These are phyloP conservation scores for Suillus lakei DNA, from an alignment of 768 basidiomycete species.

Conservation along the genomic window DNA sequence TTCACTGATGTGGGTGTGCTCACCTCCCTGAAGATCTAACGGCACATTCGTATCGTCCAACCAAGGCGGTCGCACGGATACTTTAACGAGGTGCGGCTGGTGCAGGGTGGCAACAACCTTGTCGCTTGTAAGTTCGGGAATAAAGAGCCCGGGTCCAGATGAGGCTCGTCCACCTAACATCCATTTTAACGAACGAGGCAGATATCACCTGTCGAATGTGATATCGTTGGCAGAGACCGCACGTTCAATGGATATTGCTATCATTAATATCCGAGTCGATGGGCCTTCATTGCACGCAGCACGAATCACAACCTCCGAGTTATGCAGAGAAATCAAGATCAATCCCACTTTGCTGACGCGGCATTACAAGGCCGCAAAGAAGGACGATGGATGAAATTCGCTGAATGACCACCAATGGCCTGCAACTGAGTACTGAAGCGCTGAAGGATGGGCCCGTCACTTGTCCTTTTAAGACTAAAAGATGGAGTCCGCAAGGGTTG, in stretches of 20 bases:
- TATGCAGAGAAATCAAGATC: neutral
- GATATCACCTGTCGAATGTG: neutral
- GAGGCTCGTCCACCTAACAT: neutral
- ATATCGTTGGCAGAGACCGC: neutral
- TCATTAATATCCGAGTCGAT: no score
- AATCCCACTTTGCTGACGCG: neutral
- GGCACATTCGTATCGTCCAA: neutral
- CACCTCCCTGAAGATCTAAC: neutral
- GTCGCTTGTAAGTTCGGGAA: constrained; percentile 38
- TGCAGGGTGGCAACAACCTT: constrained; percentile 44
- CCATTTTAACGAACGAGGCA: neutral
- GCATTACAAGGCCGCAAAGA: neutral
- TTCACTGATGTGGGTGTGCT: no score
- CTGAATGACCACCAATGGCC: no score
- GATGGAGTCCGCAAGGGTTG: no score
- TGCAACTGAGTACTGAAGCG: no score
- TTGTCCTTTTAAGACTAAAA: no score
- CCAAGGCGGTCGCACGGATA: no score
- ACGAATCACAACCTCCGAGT: neutral
- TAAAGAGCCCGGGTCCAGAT: constrained; percentile 34
- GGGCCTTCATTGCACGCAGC: no score
- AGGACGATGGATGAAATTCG: neutral
- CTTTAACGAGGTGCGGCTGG: constrained; percentile 24
- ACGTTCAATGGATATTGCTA: neutral
- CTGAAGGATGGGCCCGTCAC: neutral